Conservation (phyloP, 2,329 filamentous ascomycete genomes). For the Fusarium incarnatum region DNA sequence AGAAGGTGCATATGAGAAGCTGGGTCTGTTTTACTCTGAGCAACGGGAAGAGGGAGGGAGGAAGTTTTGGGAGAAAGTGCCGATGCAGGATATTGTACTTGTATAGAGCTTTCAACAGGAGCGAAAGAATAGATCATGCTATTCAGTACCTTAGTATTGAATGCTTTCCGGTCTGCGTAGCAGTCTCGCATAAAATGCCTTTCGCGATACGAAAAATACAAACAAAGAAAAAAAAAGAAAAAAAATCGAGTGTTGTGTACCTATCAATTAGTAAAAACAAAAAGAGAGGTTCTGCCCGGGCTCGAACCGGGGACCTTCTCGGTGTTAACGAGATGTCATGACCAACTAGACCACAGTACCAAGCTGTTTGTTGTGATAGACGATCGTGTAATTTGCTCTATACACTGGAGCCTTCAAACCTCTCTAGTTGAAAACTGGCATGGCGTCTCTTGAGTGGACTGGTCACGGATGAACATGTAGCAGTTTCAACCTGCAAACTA, state of each 20-base stretch:
- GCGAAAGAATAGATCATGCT: not conserved
- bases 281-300: not conserved
- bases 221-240: not conserved
- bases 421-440: not conserved
- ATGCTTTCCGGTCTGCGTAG: rapidly evolving
- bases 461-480: not conserved
- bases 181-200: rapidly evolving
- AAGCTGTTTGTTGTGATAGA: not conserved
- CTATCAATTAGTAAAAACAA: no score
- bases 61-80: not conserved
- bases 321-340: not conserved
- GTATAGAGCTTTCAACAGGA: rapidly evolving
- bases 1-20: not conserved
- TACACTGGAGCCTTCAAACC: rapidly evolving
- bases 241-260: no score
- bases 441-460: not conserved
- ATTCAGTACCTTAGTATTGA: rapidly evolving
- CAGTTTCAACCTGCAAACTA: not conserved
- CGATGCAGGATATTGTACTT: not conserved
- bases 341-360: not conserved
- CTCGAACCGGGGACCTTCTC: not conserved
- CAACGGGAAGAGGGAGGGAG: not conserved
- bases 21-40: not conserved
- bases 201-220: not conserved
- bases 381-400: rapidly evolving